phyloP scores from a whole-genome alignment of 306 rosid genomes.

The Elaeagnus macrophylla region DNA sequence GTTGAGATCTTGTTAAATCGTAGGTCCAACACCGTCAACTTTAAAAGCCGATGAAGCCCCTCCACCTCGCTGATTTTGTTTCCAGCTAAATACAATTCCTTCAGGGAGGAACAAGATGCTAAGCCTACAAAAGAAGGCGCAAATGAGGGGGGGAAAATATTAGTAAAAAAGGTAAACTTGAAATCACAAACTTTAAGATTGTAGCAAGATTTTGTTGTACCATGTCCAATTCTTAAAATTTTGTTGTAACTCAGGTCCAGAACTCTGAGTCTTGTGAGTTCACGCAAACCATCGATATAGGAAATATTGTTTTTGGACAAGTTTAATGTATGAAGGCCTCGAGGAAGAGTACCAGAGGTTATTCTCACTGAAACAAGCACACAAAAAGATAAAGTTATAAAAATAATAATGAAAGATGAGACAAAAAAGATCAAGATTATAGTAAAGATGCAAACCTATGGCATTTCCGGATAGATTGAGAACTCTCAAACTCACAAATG shows the following conservation, averaged over 20 bases:
- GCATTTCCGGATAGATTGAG: slow-evolving; percentile 84
- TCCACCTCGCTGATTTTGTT: slow-evolving; percentile 93
- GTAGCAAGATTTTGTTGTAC: slow-evolving; percentile 30
- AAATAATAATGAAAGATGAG: slow-evolving; percentile 3
- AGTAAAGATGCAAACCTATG: slow-evolving; percentile 44
- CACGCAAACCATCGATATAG: slow-evolving; percentile 78
- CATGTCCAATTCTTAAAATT: slow-evolving; percentile 76
- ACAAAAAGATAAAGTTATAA: slow-evolving; percentile 9
- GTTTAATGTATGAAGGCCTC: slow-evolving; percentile 81
- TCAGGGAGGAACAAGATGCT: slow-evolving; percentile 79
- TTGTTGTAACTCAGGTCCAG: slow-evolving; percentile 87
- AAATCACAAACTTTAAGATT: not conserved
- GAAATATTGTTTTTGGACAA: slow-evolving; percentile 75
- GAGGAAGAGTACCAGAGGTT: slow-evolving; percentile 85
- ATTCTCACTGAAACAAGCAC: slow-evolving; percentile 53
- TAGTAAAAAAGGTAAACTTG: not conserved
- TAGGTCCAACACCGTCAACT: slow-evolving; percentile 67
- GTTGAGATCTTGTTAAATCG: slow-evolving; percentile 88
- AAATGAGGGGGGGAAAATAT: not conserved
- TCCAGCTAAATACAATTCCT: slow-evolving; percentile 92
- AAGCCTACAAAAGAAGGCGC: slow-evolving; percentile 44
- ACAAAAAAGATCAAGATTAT: slow-evolving; percentile 15
- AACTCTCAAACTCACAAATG: slow-evolving; percentile 66
- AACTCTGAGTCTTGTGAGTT: slow-evolving; percentile 81
- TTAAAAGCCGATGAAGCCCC: slow-evolving; percentile 92